Base-by-base conservation (phyloP, 371 early-diverging fungal species). In the Saksenaea oblongispora region DNA sequence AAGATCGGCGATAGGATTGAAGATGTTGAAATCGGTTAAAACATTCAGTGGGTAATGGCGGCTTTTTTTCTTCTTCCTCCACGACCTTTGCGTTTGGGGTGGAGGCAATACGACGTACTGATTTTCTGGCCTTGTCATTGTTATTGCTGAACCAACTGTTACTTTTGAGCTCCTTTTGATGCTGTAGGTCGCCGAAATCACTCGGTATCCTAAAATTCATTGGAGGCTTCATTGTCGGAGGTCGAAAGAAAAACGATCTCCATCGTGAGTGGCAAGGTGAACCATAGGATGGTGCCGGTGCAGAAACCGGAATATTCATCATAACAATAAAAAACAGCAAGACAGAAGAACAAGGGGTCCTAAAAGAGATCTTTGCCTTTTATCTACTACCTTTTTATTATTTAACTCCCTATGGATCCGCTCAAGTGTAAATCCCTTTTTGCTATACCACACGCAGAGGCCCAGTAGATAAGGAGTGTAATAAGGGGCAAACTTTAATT, bases 21-120 rank as follows among this genome's bases (percentile, higher is more conserved):
- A 66, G 53, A 63, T 58, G 67, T 57, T 70, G 62, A 34, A 35
- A 54, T 17, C 51, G 51, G 27, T 47, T 22, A 22, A 22, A 47
- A 47, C 22, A 47, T 22, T 47, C 51, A 22, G 51, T 47, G 10
- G 51, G 51, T 22, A 47, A 47, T 1, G 51, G 51, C 22, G 18
- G 51, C 22, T 17, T 10, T 47, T 47, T 47, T 22, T 47, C 35
- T 63, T 47, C 35, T 63, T 61, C 11, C 69, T 62, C 34, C 65
- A 56, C 41, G 58, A 69, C 62, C 54, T 83, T 81, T n/a, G 80
- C 71, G 62, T 83, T 84, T 4, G 87, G 87, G 22, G 82, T 78
- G 18, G 87, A 87, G n/a, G 83, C 83, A n/a, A 83, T 84, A 64
- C 87, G 72, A 35, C 84, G 80, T 44, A 86, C 77, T 34, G 70